phyloP scores from a whole-genome alignment of 768 basidiomycete species.

The Pisolithus tinctorius region DNA sequence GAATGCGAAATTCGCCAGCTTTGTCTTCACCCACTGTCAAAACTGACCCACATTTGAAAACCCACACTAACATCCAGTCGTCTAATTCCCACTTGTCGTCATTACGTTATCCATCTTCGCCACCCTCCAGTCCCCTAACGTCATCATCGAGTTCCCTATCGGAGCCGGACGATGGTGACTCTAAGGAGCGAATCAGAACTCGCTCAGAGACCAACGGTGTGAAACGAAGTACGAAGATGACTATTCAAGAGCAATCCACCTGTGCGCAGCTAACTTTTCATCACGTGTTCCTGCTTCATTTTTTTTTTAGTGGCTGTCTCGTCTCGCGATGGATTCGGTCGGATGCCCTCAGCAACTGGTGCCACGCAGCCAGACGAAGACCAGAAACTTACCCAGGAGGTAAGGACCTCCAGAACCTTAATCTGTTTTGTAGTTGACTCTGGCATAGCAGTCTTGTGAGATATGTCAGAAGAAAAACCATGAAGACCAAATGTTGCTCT shows the following conservation, averaged over 20 bases:
- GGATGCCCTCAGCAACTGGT: conserved; percentile 17
- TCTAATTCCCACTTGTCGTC: conserved; percentile 32
- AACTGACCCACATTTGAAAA: conserved; percentile 48
- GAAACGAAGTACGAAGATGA: conserved; percentile 47
- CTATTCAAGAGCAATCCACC: conserved; percentile 43
- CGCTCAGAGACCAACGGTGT: conserved; percentile 35
- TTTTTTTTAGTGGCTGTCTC: conserved; percentile 30
- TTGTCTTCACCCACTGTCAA: conserved; percentile 33
- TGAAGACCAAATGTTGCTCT: conserved; percentile 88
- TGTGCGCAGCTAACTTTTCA: conserved; percentile 23
- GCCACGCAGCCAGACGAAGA: conserved; percentile 29
- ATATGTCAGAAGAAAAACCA: conserved; percentile 86
- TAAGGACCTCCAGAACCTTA: conserved; percentile 26
- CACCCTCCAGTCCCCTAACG: conserved; percentile 74
- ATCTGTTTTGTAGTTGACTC: conserved; percentile 15
- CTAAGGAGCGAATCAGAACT: conserved; percentile 44
- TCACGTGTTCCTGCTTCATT: conserved; percentile 4
- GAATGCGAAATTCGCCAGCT: conserved; percentile 59
- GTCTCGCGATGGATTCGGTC: conserved; percentile 13
- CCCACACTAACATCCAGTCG: conserved; percentile 43
- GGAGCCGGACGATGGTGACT: conserved; percentile 72
- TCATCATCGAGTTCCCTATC: conserved; percentile 72
- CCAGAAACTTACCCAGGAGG: conserved; percentile 45
- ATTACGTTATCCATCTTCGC: conserved; percentile 43
- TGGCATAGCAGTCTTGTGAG: conserved; percentile 75